Percentiles rank a stretch among this genome's conserved stretches.
phyloP scores from a whole-genome alignment of 2,329 filamentous ascomycete species.

The Fusarium sp. region DNA sequence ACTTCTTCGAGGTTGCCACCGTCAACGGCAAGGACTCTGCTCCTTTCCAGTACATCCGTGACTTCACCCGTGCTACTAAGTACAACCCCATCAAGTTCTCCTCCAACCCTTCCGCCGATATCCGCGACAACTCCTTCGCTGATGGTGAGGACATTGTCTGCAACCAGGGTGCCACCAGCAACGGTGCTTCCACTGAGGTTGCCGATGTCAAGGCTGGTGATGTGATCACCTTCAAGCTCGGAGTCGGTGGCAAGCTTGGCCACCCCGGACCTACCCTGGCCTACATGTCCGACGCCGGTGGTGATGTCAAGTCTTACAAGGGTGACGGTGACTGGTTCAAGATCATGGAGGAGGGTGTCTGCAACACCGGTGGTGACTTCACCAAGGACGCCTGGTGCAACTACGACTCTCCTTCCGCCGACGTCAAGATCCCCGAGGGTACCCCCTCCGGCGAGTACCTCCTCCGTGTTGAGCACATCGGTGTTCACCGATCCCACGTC shows the following conservation, averaged over 20 bases:
- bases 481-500: conserved; percentile 22
- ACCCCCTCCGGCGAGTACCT: conserved; percentile 25
- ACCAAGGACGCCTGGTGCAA: conserved; percentile 33
- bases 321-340: conserved; percentile 23
- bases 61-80: conserved; percentile 29
- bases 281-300: conserved; percentile 16
- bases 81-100: conserved; percentile 34
- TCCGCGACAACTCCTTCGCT: conserved; percentile 28
- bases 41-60: conserved; percentile 28
- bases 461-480: conserved; percentile 30
- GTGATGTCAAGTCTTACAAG: conserved; percentile 27
- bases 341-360: conserved; percentile 31
- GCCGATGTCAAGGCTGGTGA: conserved; percentile 25
- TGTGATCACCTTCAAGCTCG: conserved; percentile 30
- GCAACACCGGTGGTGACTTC: conserved; percentile 24
- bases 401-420: conserved; percentile 15
- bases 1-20: conserved; percentile 21
- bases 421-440: conserved; percentile 24
- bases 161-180: conserved; percentile 17
- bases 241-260: conserved; percentile 15
- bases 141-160: conserved; percentile 27
- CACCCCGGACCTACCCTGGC: conserved; percentile 29
- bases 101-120: conserved; percentile 23
- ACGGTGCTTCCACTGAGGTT: conserved; percentile 10
- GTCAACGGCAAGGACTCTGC: conserved; percentile 19